Evolutionary conservation across 1,284 basidiomycete genomes (phyloP).

Genomic region (Ustilago bromivora): DNA sequence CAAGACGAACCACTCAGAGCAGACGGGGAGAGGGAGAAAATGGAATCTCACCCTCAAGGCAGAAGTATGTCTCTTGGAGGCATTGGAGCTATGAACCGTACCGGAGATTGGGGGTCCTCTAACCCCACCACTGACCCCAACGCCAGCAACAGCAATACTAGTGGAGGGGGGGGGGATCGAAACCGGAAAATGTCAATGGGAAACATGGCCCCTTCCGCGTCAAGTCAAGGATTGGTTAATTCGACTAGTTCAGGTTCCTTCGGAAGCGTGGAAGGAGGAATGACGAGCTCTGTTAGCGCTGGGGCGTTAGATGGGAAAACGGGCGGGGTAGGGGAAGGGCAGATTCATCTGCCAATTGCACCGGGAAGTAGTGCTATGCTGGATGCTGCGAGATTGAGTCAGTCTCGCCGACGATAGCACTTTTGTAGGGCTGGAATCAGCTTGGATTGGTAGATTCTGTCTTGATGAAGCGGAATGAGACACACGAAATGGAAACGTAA

Average conservation of each 20-base stretch:
- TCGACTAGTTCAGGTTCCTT: conserved; percentile 22
- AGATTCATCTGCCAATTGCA: conserved; percentile 21
- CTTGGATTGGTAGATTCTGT: background rate
- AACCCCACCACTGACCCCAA: background rate
- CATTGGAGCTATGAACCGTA: conserved; percentile 34
- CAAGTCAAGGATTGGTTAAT: conserved; percentile 24
- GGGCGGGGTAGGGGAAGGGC: conserved; percentile 1
- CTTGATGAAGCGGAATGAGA: background rate
- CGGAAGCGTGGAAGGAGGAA: conserved; percentile 26
- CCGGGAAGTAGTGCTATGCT: conserved; percentile 54
- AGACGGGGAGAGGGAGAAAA: conserved; percentile 9
- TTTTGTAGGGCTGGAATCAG: background rate
- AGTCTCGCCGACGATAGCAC: conserved; percentile 45
- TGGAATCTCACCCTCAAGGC: conserved; percentile 37
- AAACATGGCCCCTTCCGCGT: conserved; percentile 26
- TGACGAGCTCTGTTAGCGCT: conserved; percentile 21
- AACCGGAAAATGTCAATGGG: conserved; percentile 37
- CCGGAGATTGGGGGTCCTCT: conserved; percentile 20
- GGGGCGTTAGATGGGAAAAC: conserved; percentile 14
- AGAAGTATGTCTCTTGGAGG: conserved; percentile 43
- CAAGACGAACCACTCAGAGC: background rate
- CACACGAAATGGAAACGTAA: too few species aligned
- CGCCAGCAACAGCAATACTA: background rate
- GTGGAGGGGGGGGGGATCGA: conserved; percentile 9
- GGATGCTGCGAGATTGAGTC: conserved; percentile 56